Percentiles rank a stretch among this genome's conserved stretches.
These are phyloP conservation scores for Hyphopichia pseudoburtonii DNA, from an alignment of 1,139 yeast genomes.

Conservation along the genomic window DNA sequence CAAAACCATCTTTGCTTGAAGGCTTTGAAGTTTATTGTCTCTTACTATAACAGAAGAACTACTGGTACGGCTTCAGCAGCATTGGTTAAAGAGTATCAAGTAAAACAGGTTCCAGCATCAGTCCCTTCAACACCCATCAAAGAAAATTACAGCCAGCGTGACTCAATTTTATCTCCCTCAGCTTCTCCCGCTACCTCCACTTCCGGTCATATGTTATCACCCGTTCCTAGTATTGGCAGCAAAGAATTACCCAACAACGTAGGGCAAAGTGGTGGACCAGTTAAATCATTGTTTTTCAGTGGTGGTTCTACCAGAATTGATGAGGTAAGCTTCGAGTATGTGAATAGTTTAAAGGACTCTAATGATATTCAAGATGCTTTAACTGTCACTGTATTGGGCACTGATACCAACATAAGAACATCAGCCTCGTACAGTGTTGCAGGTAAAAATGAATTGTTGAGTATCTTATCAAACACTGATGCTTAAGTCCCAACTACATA, in stretches of 20 bases:
- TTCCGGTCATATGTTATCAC: too few species aligned
- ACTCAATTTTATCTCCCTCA: neutral
- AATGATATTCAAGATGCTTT: slow-evolving; percentile 43
- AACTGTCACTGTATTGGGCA: slow-evolving; percentile 59
- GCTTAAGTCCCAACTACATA: neutral
- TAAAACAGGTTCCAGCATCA: slow-evolving; percentile 17
- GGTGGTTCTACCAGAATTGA: slow-evolving; percentile 73
- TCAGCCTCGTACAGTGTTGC: slow-evolving; percentile 68
- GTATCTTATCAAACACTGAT: slow-evolving; percentile 34
- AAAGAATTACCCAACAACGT: too few species aligned
- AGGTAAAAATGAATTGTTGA: slow-evolving; percentile 76
- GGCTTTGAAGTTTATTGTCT: slow-evolving; percentile 51
- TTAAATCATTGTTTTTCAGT: slow-evolving; percentile 52
- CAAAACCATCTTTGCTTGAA: slow-evolving; percentile 50
- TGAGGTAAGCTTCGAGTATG: slow-evolving; percentile 67
- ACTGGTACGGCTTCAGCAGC: slow-evolving; percentile 15
- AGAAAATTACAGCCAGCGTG: too few species aligned
- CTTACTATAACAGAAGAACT: slow-evolving; percentile 27
- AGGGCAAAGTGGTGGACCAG: too few species aligned
- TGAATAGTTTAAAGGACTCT: slow-evolving; percentile 41
- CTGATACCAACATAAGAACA: slow-evolving; percentile 43
- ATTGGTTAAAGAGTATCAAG: slow-evolving; percentile 24
- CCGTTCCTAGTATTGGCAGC: too few species aligned
- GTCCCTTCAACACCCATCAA: slow-evolving; percentile 13
- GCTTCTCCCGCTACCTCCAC: slow-evolving; percentile 5